phyloP scores from a whole-genome alignment of 495 filamentous ascomycete species.

The Aspergillus sparsus region DNA sequence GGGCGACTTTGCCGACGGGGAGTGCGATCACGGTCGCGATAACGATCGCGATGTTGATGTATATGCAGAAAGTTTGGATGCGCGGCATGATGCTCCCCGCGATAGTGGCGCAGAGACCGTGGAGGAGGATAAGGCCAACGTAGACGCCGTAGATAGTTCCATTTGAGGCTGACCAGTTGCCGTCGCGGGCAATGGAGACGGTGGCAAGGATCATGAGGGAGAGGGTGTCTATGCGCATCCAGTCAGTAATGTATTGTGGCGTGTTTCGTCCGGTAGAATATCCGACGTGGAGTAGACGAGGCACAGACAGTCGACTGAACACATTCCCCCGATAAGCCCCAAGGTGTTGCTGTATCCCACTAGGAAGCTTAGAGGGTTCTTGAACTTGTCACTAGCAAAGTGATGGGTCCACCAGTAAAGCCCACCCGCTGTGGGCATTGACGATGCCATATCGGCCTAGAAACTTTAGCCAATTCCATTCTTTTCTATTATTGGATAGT shows the following conservation, averaged over 20 bases:
- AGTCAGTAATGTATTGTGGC: not conserved
- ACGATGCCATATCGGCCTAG: constrained; percentile 64
- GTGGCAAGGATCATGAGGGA: constrained; percentile 55
- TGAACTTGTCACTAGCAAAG: constrained; percentile 58
- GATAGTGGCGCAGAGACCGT: constrained; percentile 59
- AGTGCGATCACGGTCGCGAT: constrained; percentile 65
- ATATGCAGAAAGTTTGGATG: constrained; percentile 64
- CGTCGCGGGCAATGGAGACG: constrained; percentile 64
- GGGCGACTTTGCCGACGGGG: constrained; percentile 54
- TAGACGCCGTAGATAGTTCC: constrained; percentile 66
- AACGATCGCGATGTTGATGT: constrained; percentile 64
- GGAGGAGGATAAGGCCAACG: constrained; percentile 55
- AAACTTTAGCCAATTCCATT: not conserved
- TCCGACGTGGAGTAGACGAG: not conserved
- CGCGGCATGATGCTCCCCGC: constrained; percentile 62
- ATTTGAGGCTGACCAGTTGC: constrained; percentile 60
- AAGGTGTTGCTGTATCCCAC: constrained; percentile 74
- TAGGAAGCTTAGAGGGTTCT: constrained; percentile 66
- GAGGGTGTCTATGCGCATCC: constrained; percentile 43
- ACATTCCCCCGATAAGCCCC: constrained; percentile 64
- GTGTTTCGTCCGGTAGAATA: not conserved
- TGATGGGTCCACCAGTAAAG: constrained; percentile 74
- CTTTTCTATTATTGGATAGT: not conserved
- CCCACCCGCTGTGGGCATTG: constrained; percentile 71
- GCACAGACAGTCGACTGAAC: constrained; percentile 56